These are phyloP conservation scores for Mycena sp. DNA, from an alignment of 1,284 basidiomycete genomes.

Conservation along the genomic window DNA sequence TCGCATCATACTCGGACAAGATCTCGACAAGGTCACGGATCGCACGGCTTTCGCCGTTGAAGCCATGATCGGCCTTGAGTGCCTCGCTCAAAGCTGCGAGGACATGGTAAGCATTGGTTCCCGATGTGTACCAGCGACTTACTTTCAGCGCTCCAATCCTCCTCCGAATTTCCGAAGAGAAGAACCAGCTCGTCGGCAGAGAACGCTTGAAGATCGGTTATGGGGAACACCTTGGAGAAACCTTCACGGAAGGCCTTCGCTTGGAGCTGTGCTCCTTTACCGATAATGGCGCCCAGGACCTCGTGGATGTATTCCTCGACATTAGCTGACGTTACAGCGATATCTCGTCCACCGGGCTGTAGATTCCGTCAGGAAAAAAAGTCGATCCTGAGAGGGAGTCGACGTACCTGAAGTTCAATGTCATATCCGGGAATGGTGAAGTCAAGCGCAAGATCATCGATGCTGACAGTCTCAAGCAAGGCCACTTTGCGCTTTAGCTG, in stretches of 20 bases:
- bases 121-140: slow-evolving; percentile 44
- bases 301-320: slow-evolving; percentile 88
- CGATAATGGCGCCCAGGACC: slow-evolving; percentile 85
- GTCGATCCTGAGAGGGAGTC: neutral
- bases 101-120: slow-evolving; percentile 18
- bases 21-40: slow-evolving; percentile 90
- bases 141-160: slow-evolving; percentile 95
- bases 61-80: slow-evolving; percentile 98
- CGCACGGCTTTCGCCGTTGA: slow-evolving; percentile 92
- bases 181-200: slow-evolving; percentile 93
- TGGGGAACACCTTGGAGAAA: slow-evolving; percentile 94
- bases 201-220: slow-evolving; percentile 91
- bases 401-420: slow-evolving; percentile 85
- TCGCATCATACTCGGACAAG: slow-evolving; percentile 82
- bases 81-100: slow-evolving; percentile 87
- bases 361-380: slow-evolving; percentile 16
- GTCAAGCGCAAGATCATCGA: slow-evolving; percentile 92
- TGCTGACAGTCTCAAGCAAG: slow-evolving; percentile 66
- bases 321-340: slow-evolving; percentile 86
- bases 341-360: slow-evolving; percentile 81
- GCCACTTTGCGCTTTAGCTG: slow-evolving; percentile 67
- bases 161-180: slow-evolving; percentile 94
- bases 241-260: slow-evolving; percentile 90
- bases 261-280: slow-evolving; percentile 77
- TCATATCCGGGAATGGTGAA: slow-evolving; percentile 97